Evolutionary conservation across 2,329 filamentous ascomycete genomes (phyloP).

Genomic region (Arthrobotrys sphaeroides): DNA sequence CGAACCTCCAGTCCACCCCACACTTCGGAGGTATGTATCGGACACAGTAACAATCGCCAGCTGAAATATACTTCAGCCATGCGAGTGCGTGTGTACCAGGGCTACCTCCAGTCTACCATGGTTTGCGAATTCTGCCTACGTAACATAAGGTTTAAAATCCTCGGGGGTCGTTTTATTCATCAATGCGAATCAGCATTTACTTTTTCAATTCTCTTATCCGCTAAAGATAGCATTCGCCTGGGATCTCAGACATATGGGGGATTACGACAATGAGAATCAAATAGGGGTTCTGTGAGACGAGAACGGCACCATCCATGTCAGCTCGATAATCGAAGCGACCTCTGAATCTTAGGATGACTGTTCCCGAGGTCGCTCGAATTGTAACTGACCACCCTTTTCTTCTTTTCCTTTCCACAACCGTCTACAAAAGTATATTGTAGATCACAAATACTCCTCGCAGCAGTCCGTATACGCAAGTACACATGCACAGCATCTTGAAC

Average conservation of each 20-base stretch:
- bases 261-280: not conserved
- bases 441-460: not conserved
- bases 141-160: not conserved
- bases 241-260: constrained; percentile 7
- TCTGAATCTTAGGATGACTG: constrained; percentile 20
- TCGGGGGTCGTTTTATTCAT: not conserved
- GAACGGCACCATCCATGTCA: constrained; percentile 9
- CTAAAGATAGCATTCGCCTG: constrained; percentile 8
- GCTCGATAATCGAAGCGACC: constrained; percentile 34
- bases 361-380: constrained; percentile 4
- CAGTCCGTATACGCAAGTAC: not conserved
- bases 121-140: not conserved
- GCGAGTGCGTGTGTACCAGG: not conserved
- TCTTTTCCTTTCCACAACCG: not conserved
- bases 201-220: not conserved
- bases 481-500: constrained; percentile 17
- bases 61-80: not conserved
- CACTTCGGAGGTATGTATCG: not conserved
- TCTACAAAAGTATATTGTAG: not conserved
- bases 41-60: not conserved
- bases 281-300: constrained; percentile 7
- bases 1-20: not conserved
- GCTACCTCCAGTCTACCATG: not conserved
- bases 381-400: not conserved
- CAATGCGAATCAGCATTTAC: not conserved